Evolutionary conservation across 2,329 filamentous ascomycete genomes (phyloP).

Genomic region (Aspergillus piperis): DNA sequence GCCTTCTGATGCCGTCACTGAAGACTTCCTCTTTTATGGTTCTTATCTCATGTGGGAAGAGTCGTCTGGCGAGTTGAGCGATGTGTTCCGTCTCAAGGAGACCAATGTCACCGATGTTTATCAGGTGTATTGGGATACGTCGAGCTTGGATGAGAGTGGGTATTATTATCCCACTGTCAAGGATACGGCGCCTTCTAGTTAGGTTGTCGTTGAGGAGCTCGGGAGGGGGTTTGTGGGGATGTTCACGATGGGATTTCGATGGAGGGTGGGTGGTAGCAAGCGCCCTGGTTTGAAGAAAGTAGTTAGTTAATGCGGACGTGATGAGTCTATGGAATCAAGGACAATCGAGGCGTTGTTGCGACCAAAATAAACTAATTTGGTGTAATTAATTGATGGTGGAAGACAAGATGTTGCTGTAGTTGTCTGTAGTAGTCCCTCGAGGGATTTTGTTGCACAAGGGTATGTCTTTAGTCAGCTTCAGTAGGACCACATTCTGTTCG

Average conservation of each 20-base stretch:
- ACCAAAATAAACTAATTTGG: too few species aligned
- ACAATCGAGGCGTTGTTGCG: too few species aligned
- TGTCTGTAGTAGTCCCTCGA: too few species aligned
- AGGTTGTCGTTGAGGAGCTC: background rate
- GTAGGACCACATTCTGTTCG: too few species aligned
- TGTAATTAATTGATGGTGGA: too few species aligned
- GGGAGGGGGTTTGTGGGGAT: background rate
- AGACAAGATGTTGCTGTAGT: too few species aligned
- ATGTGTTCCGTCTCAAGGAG: constrained; percentile 5
- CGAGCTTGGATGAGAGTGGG: background rate
- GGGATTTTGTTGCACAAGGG: too few species aligned
- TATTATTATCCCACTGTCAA: background rate
- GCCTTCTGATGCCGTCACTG: background rate
- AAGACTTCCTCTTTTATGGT: background rate
- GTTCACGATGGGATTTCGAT: background rate
- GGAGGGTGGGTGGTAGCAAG: background rate
- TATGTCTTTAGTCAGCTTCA: too few species aligned
- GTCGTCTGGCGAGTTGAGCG: background rate
- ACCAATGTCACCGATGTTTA: constrained; percentile 4
- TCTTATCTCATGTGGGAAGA: constrained; percentile 9
- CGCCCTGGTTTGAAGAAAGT: background rate
- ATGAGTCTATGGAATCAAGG: too few species aligned
- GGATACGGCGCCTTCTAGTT: constrained; percentile 1
- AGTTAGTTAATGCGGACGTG: too few species aligned
- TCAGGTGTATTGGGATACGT: constrained; percentile 2